A percentile compares a stretch with the other conserved stretches of the same genome.
Conservation (phyloP, 257 asterid genomes). For the Anisodus acutangulus region DNA sequence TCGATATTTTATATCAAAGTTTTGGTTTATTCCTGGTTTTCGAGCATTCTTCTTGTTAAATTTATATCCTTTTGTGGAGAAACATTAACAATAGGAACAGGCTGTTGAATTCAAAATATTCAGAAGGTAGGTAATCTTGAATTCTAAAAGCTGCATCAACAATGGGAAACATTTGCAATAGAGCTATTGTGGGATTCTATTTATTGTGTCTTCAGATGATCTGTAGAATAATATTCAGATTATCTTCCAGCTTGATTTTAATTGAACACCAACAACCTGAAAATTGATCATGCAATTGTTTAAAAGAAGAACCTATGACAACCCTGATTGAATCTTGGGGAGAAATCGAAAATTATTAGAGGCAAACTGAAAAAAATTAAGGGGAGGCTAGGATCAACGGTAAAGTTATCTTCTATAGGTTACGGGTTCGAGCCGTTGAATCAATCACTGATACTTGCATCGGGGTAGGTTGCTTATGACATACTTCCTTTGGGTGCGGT, state of each 20-base stretch:
- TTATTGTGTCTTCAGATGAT: background rate
- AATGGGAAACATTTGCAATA: background rate
- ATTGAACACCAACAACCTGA: background rate
- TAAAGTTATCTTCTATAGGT: background rate
- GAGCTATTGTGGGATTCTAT: background rate
- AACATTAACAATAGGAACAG: background rate
- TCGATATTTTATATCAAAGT: background rate
- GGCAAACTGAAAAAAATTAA: background rate
- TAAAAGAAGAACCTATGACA: background rate
- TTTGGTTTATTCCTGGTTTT: background rate
- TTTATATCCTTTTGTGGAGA: background rate
- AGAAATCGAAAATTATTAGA: background rate
- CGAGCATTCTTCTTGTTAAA: background rate
- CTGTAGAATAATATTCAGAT: background rate
- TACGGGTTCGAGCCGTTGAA: background rate
- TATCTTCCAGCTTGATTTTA: background rate
- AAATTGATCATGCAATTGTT: background rate
- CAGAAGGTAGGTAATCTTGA: background rate
- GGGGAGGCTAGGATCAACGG: background rate
- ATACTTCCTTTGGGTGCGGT: too few relatives aligned
- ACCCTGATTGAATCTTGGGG: constrained; percentile 6
- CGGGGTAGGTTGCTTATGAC: background rate
- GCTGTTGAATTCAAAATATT: background rate
- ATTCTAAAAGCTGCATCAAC: background rate
- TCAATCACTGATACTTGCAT: background rate